Conservation (phyloP, 192 early-diverging fungal species). For the Entomortierella lignicola region DNA sequence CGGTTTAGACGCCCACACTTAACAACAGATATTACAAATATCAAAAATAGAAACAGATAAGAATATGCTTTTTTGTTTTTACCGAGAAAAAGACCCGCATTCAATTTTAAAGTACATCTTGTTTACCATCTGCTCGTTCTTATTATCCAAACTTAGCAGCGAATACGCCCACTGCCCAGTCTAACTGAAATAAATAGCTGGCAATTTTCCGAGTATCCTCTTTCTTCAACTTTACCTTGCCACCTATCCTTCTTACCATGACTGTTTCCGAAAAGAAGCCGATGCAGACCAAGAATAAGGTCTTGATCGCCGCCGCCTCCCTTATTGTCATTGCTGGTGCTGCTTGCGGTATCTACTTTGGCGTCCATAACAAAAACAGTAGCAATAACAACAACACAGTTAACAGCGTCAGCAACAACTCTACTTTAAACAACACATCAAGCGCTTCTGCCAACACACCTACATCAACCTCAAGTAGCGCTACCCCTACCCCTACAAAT, state of each 20-base stretch:
- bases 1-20: too few species aligned
- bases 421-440: background rate
- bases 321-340: conserved; percentile 28
- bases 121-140: too few species aligned
- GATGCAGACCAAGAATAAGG: conserved; percentile 56
- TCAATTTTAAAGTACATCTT: too few species aligned
- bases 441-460: background rate
- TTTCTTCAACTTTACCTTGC: background rate
- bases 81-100: too few species aligned
- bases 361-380: conserved; percentile 36
- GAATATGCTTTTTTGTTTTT: too few species aligned
- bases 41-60: too few species aligned
- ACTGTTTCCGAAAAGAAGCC: conserved; percentile 40
- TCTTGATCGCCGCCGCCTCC: conserved; percentile 47
- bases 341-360: conserved; percentile 47
- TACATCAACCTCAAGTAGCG: background rate
- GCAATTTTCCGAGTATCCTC: background rate
- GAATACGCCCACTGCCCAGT: too few species aligned
- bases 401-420: conserved; percentile 9
- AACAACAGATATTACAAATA: too few species aligned
- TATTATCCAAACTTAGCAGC: too few species aligned
- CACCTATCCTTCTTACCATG: conserved; percentile 12
- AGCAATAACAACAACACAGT: too few species aligned
- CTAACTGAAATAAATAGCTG: too few species aligned
- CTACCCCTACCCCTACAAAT: conserved; percentile 3